A percentile compares a stretch with the other conserved stretches of the same genome.
Evolutionary conservation across 163 green algal genomes (phyloP).

Genomic region (Chlorella variabilis): DNA sequence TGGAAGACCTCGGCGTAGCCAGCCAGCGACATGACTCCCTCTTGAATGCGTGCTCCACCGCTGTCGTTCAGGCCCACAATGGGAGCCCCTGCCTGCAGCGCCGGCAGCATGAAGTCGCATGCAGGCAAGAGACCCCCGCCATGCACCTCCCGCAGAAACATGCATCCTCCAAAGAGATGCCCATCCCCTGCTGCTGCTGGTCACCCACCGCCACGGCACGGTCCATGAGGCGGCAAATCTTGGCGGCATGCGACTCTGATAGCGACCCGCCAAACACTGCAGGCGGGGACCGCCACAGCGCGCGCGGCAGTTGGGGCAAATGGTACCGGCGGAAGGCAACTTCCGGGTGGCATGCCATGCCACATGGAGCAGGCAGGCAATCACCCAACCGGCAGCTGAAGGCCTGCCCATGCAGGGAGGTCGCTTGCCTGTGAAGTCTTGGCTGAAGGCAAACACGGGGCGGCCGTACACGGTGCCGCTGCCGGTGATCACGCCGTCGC

Average conservation of each 20-base stretch:
- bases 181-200: not conserved
- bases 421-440: conserved; percentile 56
- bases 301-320: too few relatives aligned
- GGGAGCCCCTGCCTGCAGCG: conserved; percentile 47
- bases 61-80: conserved; percentile 78
- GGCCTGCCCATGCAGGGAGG: not conserved
- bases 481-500: conserved; percentile 72
- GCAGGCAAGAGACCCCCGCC: not conserved
- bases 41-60: conserved; percentile 76
- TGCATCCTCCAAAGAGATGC: too few relatives aligned
- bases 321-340: too few relatives aligned
- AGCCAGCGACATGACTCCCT: conserved; percentile 71
- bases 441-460: conserved; percentile 56
- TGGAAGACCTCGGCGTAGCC: conserved; percentile 68
- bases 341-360: too few relatives aligned
- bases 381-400: not conserved
- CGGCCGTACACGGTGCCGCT: conserved; percentile 59
- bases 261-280: conserved; percentile 71
- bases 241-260: conserved; percentile 69
- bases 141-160: too few relatives aligned
- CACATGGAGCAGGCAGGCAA: not conserved
- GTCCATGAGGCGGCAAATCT: conserved; percentile 76
- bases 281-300: not conserved
- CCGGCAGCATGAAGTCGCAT: not conserved
- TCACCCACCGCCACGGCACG: conserved; percentile 53